phyloP scores from a whole-genome alignment of 2,329 filamentous ascomycete species.

The Exophiala calicioides region DNA sequence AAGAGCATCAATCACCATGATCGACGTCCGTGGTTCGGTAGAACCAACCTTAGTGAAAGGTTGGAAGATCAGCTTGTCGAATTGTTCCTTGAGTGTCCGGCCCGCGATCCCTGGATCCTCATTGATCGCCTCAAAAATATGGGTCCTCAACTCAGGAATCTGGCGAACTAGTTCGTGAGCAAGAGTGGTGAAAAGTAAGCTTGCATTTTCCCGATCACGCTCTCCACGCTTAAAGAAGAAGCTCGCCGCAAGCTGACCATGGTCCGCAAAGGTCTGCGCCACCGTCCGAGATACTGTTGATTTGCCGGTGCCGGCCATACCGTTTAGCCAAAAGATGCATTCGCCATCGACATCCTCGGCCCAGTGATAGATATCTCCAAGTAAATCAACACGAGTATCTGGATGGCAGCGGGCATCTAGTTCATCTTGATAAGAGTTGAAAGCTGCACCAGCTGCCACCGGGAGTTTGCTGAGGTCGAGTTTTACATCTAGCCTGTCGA shows the following conservation, averaged over 20 bases:
- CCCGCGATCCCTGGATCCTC: slow-evolving; percentile 32
- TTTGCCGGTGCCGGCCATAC: slow-evolving; percentile 42
- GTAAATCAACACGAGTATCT: slow-evolving; percentile 15
- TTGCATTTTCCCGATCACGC: slow-evolving; percentile 39
- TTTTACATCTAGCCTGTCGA: slow-evolving; percentile 17
- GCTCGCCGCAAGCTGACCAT: slow-evolving; percentile 15
- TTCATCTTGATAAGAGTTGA: slow-evolving; percentile 15
- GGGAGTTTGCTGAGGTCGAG: slow-evolving; percentile 24
- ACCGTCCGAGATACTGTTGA: slow-evolving; percentile 42
- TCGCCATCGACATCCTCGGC: slow-evolving; percentile 13
- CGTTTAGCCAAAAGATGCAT: slow-evolving; percentile 42
- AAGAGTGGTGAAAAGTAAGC: slow-evolving; percentile 46
- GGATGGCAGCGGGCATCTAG: slow-evolving; percentile 13
- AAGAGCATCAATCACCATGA: slow-evolving; percentile 36
- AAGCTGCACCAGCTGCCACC: slow-evolving; percentile 16
- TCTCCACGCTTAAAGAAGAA: slow-evolving; percentile 46
- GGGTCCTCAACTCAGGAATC: slow-evolving; percentile 34
- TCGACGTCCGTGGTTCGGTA: background rate
- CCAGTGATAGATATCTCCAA: slow-evolving; percentile 7
- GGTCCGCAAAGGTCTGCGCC: slow-evolving; percentile 18
- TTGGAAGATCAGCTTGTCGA: slow-evolving; percentile 32
- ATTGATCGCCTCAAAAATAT: slow-evolving; percentile 28
- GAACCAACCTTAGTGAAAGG: slow-evolving; percentile 24
- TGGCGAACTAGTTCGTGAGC: slow-evolving; percentile 36
- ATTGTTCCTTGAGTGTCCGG: slow-evolving; percentile 35